phyloP scores from a whole-genome alignment of 306 rosid genomes.

The Pueraria montana region DNA sequence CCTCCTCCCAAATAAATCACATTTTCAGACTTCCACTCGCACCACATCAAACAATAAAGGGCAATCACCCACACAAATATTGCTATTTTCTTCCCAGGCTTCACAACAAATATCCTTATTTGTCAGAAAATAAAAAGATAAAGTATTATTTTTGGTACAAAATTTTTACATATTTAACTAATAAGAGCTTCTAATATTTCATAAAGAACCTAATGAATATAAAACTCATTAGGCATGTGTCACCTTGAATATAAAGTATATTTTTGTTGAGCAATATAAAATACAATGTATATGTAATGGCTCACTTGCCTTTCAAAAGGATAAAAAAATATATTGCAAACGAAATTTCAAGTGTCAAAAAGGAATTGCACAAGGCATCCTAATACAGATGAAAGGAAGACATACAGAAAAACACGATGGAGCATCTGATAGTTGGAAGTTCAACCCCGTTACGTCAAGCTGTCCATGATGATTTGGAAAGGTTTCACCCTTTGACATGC shows the following conservation, averaged over 20 bases:
- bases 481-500: slow-evolving; percentile 89
- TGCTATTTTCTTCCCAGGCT: not conserved
- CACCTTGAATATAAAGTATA: slow-evolving; percentile 30
- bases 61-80: slow-evolving; percentile 9
- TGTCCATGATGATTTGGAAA: slow-evolving; percentile 95
- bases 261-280: slow-evolving; percentile 42
- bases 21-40: not conserved
- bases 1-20: not conserved
- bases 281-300: not conserved
- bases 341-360: slow-evolving; percentile 30
- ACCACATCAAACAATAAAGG: slow-evolving; percentile 21
- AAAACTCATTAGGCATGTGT: not conserved
- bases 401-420: slow-evolving; percentile 92
- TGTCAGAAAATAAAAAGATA: slow-evolving; percentile 10
- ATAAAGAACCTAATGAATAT: slow-evolving; percentile 20
- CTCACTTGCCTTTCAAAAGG: slow-evolving; percentile 8
- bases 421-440: slow-evolving; percentile 79
- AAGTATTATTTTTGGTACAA: slow-evolving; percentile 1
- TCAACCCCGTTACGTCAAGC: slow-evolving; percentile 84
- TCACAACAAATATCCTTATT: slow-evolving; percentile 9
- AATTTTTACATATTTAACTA: not conserved
- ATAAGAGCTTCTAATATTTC: slow-evolving; percentile 9
- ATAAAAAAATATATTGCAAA: slow-evolving; percentile 32
- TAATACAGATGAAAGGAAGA: slow-evolving; percentile 42
- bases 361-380: slow-evolving; percentile 28